Percentiles rank a stretch among this genome's conserved stretches.
phyloP scores from a whole-genome alignment of 768 basidiomycete species.

The Trametes gibbosa region DNA sequence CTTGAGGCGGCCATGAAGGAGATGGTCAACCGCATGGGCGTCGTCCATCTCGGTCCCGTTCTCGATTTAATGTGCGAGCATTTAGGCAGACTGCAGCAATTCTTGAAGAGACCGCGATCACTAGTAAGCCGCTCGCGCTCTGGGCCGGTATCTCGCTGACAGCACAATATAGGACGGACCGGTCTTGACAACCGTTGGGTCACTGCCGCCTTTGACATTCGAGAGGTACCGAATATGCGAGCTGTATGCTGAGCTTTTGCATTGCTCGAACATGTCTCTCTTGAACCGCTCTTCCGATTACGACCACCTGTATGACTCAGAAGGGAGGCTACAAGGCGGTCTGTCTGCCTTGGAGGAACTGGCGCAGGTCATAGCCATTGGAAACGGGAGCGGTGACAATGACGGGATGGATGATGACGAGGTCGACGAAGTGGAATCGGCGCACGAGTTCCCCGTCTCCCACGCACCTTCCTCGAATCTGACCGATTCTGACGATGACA shows the following conservation, averaged over 20 bases:
- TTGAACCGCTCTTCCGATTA: constrained; percentile 77
- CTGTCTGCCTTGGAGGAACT: constrained; percentile 81
- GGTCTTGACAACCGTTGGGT: constrained; percentile 71
- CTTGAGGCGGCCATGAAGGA: constrained; percentile 73
- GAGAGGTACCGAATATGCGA: constrained; percentile 97
- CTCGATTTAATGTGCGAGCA: constrained; percentile 70
- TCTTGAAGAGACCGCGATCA: constrained; percentile 71
- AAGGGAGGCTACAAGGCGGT: constrained; percentile 88
- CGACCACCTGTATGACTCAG: constrained; percentile 70
- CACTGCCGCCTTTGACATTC: constrained; percentile 78
- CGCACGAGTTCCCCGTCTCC: constrained; percentile 67
- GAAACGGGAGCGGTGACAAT: constrained; percentile 52
- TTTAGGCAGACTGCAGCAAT: constrained; percentile 66
- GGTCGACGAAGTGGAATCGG: constrained; percentile 62
- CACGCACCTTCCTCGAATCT: constrained; percentile 48
- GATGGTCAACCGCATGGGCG: constrained; percentile 81
- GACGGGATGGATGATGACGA: constrained; percentile 58
- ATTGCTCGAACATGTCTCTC: constrained; percentile 97
- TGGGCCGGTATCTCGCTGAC: neutral
- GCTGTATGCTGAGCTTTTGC: constrained; percentile 92
- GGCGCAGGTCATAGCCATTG: constrained; percentile 76
- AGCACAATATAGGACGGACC: constrained; percentile 52
- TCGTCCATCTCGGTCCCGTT: constrained; percentile 87
- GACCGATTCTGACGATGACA: constrained; percentile 73
- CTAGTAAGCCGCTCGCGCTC: constrained; percentile 47